Evolutionary conservation across 768 basidiomycete genomes (phyloP), one percentile per base, ranked within the genome.

Genomic region (Hericium alpestre): DNA sequence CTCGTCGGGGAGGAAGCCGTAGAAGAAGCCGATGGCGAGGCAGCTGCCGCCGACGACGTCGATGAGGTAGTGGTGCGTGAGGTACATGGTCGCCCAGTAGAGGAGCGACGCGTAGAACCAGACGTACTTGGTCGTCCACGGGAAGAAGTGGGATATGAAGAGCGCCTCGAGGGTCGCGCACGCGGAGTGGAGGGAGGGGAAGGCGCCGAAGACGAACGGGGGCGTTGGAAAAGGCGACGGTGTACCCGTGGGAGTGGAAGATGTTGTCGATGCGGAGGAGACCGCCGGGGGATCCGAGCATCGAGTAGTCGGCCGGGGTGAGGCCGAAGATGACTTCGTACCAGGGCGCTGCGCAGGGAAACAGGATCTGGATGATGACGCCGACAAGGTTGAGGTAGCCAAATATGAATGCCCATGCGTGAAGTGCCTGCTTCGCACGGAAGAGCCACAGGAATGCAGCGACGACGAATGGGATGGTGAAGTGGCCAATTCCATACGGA

Each of bases 61-160:
- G 72, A 99, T 93, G 66, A 99, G 87, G 76, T 98, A 98, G 74
- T 98, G 95, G 71, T 96, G 93, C 3, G 90, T 91, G 65, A 95
- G 86, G 75, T 95, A 97, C 95, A 98, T 98, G 22, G 95, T 97
- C 10, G 90, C 86, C 96, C 96, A 99, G 70, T 95, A 98, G 4
- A 99, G 80, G 16, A 90, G 73, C 6, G 81, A 83, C 2, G 84
- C 85, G 71, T 98, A 99, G 1, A 72, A 74, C 90, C 93, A 97
- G 22, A 84, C 82, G 61, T 78, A 84, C 2, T 73, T 74, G 1
- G 80, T 75, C 37, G 76, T 77, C 59, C 79, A 77, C 0, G 91
- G 90, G 81, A 97, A 98, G 73, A 98, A 97, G 72, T 98, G 93
- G 18, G 88, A 83, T 55, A 97, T 72, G 78, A 94, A 94, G 51